Percentiles rank a stretch among this genome's conserved stretches.
Evolutionary conservation across 2,329 filamentous ascomycete species (phyloP).

Genomic region (Ophiostoma novo-ulmi): DNA sequence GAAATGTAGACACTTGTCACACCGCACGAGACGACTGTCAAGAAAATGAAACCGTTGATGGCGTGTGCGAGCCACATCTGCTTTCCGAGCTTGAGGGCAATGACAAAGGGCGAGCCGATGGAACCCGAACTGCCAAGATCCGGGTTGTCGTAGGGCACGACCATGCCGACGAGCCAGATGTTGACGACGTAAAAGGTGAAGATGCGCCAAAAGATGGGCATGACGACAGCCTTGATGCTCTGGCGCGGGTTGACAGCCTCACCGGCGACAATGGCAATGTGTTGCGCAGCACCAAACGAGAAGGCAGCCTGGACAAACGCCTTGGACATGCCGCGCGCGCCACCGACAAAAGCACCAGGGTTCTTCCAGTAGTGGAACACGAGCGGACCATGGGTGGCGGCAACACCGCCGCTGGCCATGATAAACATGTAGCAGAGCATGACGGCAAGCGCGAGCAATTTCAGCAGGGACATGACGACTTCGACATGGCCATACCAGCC

Average conservation of each 20-base stretch:
- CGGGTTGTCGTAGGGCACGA: not conserved
- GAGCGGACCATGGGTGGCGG: not conserved
- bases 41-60: constrained; percentile 2
- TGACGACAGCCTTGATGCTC: constrained; percentile 7
- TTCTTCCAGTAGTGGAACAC: not conserved
- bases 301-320: constrained; percentile 3
- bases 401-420: not conserved
- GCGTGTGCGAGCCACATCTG: not conserved
- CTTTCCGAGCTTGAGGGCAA: not conserved
- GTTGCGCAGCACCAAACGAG: not conserved
- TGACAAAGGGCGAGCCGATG: not conserved
- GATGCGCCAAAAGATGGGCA: constrained; percentile 6
- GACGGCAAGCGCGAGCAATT: constrained; percentile 3
- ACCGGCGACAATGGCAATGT: constrained; percentile 6
- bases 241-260: constrained; percentile 2
- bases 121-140: not conserved
- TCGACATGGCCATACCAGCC: constrained; percentile 6
- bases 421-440: constrained; percentile 5
- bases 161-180: constrained; percentile 10
- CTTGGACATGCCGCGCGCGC: constrained; percentile 5
- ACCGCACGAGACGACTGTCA: not conserved
- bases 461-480: constrained; percentile 2
- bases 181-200: constrained; percentile 10
- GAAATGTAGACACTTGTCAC: constrained; percentile 3
- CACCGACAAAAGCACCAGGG: not conserved